phyloP scores from a whole-genome alignment of 2,329 filamentous ascomycete species.

The Botrytis tulipae region DNA sequence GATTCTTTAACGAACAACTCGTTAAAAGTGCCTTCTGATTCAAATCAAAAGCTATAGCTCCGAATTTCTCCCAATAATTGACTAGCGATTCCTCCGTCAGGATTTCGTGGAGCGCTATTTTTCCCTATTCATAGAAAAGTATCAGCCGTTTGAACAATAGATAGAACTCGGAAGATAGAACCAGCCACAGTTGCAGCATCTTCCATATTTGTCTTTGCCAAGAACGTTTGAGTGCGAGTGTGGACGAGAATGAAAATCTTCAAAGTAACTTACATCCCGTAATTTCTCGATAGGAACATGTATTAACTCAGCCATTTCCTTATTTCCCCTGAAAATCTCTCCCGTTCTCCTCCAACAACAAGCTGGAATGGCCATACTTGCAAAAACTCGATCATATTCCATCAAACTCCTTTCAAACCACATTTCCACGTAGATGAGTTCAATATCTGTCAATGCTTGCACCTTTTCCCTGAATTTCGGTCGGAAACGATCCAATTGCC shows the following conservation, averaged over 20 bases:
- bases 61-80: slow-evolving; percentile 98
- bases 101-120: slow-evolving; percentile 92
- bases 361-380: slow-evolving; percentile 96
- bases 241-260: neutral
- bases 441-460: slow-evolving; percentile 86
- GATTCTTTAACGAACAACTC: slow-evolving; percentile 86
- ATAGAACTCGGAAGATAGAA: neutral
- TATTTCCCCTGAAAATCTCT: slow-evolving; percentile 96
- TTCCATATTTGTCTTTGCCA: neutral
- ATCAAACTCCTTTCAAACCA: slow-evolving; percentile 97
- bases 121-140: slow-evolving; percentile 59
- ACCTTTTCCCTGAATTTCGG: slow-evolving; percentile 96
- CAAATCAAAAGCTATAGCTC: slow-evolving; percentile 92
- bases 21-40: slow-evolving; percentile 94
- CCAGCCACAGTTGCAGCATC: slow-evolving; percentile 13
- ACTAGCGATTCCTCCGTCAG: slow-evolving; percentile 93
- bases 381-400: slow-evolving; percentile 98
- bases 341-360: slow-evolving; percentile 97
- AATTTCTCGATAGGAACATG: slow-evolving; percentile 87
- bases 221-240: slow-evolving; percentile 8
- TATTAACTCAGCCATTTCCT: slow-evolving; percentile 97
- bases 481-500: slow-evolving; percentile 87
- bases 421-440: slow-evolving; percentile 95
- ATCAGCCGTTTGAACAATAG: neutral
- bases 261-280: slow-evolving; percentile 70